These are phyloP conservation scores for Diaporthe citriasiana DNA, from an alignment of 2,329 filamentous ascomycete genomes.

Conservation along the genomic window DNA sequence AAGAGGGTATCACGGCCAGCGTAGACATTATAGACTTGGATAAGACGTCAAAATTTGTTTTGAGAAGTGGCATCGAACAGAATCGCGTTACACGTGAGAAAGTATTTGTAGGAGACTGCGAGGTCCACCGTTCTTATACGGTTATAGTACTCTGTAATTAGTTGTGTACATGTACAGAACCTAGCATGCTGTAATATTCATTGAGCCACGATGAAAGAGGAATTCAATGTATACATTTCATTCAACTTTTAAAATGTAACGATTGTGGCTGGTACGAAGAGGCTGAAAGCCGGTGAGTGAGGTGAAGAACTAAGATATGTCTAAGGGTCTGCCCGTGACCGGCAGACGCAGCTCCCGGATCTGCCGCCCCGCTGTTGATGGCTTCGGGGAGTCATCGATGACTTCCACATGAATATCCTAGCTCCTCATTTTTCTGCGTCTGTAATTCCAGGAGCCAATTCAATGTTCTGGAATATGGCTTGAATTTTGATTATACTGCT, in stretches of 20 bases:
- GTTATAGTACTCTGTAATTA: no score
- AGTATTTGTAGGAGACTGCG: no score
- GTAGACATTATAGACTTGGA: not conserved
- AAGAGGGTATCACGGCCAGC: not conserved
- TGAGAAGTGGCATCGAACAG: no score
- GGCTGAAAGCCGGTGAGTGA: not conserved
- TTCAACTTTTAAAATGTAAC: no score
- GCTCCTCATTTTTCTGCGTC: not conserved
- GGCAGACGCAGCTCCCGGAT: not conserved
- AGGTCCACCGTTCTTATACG: no score
- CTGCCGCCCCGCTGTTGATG: slow-evolving; percentile 22
- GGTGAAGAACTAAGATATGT: not conserved
- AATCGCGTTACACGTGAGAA: no score
- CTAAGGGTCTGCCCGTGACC: not conserved
- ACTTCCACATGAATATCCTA: not conserved
- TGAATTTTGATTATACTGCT: not conserved
- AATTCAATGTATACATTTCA: not conserved
- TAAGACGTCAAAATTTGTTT: not conserved
- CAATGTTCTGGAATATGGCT: not conserved
- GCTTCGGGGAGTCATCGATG: slow-evolving; percentile 20
- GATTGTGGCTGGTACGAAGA: not conserved
- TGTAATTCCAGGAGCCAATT: not conserved
- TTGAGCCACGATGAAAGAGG: not conserved
- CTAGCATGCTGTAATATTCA: not conserved
- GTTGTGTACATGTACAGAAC: not conserved